Conservation (phyloP, 2,329 filamentous ascomycete species). For the Ophiosphaerella narmari region DNA sequence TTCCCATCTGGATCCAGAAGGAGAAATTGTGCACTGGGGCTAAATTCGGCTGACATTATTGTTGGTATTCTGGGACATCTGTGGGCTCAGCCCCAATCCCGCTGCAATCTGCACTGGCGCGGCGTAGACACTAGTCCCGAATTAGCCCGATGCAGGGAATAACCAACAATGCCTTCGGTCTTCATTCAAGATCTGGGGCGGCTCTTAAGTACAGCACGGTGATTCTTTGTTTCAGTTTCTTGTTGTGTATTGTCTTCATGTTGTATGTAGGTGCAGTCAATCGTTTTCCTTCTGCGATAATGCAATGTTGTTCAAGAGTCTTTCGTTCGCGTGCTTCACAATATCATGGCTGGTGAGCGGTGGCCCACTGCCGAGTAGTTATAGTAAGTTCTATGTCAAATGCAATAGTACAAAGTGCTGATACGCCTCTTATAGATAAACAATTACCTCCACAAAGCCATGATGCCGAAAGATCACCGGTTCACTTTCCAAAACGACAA, state of each 20-base stretch:
- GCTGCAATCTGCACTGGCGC: not conserved
- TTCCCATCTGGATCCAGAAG: constrained; percentile 1
- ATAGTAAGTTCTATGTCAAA: constrained; percentile 5
- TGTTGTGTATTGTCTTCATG: constrained; percentile 25
- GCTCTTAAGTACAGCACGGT: constrained; percentile 29
- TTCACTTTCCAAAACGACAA: not conserved
- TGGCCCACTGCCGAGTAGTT: constrained; percentile 1
- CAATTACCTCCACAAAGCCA: not conserved
- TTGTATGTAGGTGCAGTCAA: constrained; percentile 22
- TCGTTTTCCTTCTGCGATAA: constrained; percentile 34
- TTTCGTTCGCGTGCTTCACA: constrained; percentile 20
- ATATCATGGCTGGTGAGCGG: constrained; percentile 7
- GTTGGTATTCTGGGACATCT: constrained; percentile 32
- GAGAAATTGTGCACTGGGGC: constrained; percentile 18
- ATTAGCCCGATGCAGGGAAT: constrained; percentile 23
- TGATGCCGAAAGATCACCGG: not conserved
- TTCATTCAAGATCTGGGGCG: constrained; percentile 24
- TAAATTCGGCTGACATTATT: constrained; percentile 38
- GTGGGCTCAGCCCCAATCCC: constrained; percentile 33
- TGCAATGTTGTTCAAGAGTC: constrained; percentile 45
- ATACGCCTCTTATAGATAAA: not conserved
- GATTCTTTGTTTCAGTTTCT: constrained; percentile 32
- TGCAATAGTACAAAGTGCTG: not conserved
- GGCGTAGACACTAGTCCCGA: constrained; percentile 29
- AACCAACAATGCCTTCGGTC: constrained; percentile 22